Conservation (phyloP, 805 yeast species). For the Debaryomyces prosopidis region DNA sequence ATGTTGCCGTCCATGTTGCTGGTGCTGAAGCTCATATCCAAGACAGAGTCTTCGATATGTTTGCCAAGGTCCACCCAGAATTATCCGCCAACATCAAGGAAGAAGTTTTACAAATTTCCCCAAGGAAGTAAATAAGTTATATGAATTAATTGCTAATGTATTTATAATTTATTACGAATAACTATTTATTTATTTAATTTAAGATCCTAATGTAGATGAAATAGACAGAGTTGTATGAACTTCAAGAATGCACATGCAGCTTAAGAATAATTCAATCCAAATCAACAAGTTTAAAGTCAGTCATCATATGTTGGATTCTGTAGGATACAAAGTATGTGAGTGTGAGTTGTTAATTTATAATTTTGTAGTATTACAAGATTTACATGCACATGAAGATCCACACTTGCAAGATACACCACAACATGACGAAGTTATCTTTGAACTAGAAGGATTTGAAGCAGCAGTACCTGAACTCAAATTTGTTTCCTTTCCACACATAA, state of each 20-base stretch:
- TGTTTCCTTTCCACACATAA: neutral
- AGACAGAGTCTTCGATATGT: constrained; percentile 76
- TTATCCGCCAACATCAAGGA: constrained; percentile 68
- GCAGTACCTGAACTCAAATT: neutral
- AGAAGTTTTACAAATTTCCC: constrained; percentile 55
- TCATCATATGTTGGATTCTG: too few relatives aligned
- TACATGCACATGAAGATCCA: constrained; percentile 40
- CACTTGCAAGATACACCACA: constrained; percentile 29
- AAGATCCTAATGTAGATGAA: too few relatives aligned
- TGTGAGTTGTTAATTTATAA: constrained; percentile 17
- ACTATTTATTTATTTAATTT: too few relatives aligned
- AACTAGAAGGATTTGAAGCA: neutral
- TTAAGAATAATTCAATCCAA: too few relatives aligned
- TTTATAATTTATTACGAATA: neutral
- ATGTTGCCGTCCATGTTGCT: constrained; percentile 72
- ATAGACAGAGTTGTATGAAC: too few relatives aligned
- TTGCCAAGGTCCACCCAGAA: constrained; percentile 66
- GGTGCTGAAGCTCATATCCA: constrained; percentile 75
- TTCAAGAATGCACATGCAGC: too few relatives aligned
- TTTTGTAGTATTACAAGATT: constrained; percentile 44
- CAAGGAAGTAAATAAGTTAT: constrained; percentile 37
- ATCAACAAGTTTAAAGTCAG: too few relatives aligned
- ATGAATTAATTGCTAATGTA: neutral
- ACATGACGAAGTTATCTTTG: neutral
- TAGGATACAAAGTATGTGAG: too few relatives aligned